These are phyloP conservation scores for Wickerhamomyces rabaulensis DNA, from an alignment of 805 yeast genomes.

Conservation along the genomic window DNA sequence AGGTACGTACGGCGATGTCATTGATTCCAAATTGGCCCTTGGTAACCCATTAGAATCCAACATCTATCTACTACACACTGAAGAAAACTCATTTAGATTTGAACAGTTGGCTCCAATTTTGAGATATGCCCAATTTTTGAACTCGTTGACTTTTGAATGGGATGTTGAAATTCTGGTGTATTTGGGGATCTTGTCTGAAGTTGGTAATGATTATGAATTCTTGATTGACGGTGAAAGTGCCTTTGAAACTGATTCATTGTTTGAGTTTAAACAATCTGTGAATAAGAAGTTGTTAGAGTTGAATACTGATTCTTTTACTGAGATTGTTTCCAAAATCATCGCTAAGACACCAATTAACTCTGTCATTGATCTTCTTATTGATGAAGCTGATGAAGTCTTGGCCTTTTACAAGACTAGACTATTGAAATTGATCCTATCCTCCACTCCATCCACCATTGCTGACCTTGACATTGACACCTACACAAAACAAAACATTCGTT, in stretches of 20 bases:
- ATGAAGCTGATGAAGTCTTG: constrained; percentile 2
- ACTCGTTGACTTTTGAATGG: constrained; percentile 10
- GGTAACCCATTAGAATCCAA: constrained; percentile 43
- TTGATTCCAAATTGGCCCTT: constrained; percentile 36
- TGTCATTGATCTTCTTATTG: constrained; percentile 1
- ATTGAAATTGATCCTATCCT: constrained; percentile 26
- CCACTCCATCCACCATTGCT: constrained; percentile 13
- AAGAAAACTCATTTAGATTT: constrained; percentile 11
- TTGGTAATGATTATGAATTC: constrained; percentile 34
- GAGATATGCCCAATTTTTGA: constrained; percentile 24
- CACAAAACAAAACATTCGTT: constrained; percentile 28
- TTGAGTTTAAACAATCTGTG: background rate
- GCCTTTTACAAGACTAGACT: constrained; percentile 32
- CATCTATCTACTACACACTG: constrained; percentile 25
- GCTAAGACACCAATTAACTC: constrained; percentile 13
- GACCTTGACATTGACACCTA: constrained; percentile 25
- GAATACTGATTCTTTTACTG: constrained; percentile 15
- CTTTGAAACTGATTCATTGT: background rate
- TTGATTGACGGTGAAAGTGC: constrained; percentile 14
- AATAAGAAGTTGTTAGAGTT: background rate
- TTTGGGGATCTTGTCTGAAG: constrained; percentile 31
- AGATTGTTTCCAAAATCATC: constrained; percentile 12
- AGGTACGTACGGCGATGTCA: constrained; percentile 23
- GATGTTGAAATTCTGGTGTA: constrained; percentile 19
- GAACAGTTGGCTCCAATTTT: constrained; percentile 14